These are phyloP conservation scores for Pythium coloratum DNA, from an alignment of 352 stramenopile species.

Conservation along the genomic window DNA sequence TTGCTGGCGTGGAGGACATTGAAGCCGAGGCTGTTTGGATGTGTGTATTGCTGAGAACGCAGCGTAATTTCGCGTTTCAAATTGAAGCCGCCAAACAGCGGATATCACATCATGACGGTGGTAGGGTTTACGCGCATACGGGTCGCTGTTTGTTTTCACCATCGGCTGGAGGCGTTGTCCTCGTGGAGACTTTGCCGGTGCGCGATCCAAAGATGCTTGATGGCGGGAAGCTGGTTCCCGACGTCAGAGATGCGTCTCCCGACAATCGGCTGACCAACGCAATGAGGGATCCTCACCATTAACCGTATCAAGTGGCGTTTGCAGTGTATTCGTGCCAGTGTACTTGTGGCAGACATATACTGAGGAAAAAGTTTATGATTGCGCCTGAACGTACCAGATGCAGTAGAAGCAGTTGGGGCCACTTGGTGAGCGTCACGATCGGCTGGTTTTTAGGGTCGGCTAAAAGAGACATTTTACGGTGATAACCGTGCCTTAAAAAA, in stretches of 20 bases:
- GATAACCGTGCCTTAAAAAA: not conserved
- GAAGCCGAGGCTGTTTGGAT: not conserved
- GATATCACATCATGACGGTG: not conserved
- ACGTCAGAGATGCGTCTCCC: not conserved
- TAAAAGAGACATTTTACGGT: not conserved
- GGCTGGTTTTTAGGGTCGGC: not conserved
- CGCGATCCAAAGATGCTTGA: not conserved
- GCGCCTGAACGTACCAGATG: not conserved
- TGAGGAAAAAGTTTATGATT: no score
- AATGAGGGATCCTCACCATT: not conserved
- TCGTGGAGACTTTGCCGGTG: not conserved
- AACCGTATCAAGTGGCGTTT: no score
- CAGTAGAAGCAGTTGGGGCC: not conserved
- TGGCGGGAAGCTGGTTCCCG: not conserved
- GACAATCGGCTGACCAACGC: not conserved
- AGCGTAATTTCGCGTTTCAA: not conserved
- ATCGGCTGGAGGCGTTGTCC: not conserved
- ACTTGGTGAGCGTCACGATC: not conserved
- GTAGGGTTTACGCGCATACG: not conserved
- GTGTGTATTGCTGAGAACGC: not conserved
- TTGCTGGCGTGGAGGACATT: not conserved
- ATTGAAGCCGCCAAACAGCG: not conserved
- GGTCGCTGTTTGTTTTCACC: not conserved
- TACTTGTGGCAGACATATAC: no score
- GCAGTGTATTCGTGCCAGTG: no score